Percentiles rank a stretch among this genome's conserved stretches.
Conservation (phyloP, 768 basidiomycete genomes). For the Tubosaeta sp. region DNA sequence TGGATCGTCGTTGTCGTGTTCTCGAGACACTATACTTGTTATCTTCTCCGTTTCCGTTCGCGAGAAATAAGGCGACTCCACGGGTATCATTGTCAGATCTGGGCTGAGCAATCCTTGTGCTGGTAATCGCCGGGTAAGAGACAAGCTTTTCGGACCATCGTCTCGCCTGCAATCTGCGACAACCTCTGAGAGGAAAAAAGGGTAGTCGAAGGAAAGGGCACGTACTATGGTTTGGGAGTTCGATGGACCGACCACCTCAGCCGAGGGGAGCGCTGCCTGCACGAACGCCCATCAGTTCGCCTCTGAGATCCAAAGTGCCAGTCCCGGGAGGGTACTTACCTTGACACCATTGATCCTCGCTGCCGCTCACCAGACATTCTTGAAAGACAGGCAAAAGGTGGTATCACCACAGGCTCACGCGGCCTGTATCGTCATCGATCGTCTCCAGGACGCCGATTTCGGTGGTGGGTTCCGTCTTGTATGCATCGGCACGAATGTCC, state of each 20-base stretch:
- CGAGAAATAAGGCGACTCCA: background rate
- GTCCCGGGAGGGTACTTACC: background rate
- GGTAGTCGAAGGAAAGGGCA: background rate
- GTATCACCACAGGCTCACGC: background rate
- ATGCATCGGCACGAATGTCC: background rate
- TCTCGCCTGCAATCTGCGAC: background rate
- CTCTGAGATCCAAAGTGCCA: background rate
- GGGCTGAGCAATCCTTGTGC: background rate
- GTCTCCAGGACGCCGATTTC: background rate
- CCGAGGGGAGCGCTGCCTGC: background rate
- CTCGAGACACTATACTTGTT: background rate
- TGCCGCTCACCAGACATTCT: background rate
- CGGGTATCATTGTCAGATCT: background rate
- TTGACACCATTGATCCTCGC: background rate
- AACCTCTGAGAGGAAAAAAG: background rate
- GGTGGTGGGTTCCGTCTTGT: background rate
- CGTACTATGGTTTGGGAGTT: background rate
- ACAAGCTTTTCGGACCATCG: background rate
- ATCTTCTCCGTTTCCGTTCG: background rate
- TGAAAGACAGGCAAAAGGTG: background rate
- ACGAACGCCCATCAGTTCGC: background rate
- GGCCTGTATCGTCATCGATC: background rate
- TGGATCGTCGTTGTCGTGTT: background rate
- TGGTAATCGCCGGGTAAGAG: background rate
- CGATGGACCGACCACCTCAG: background rate